phyloP scores from a whole-genome alignment of 768 basidiomycete species.

The Suillus occidentalis region DNA sequence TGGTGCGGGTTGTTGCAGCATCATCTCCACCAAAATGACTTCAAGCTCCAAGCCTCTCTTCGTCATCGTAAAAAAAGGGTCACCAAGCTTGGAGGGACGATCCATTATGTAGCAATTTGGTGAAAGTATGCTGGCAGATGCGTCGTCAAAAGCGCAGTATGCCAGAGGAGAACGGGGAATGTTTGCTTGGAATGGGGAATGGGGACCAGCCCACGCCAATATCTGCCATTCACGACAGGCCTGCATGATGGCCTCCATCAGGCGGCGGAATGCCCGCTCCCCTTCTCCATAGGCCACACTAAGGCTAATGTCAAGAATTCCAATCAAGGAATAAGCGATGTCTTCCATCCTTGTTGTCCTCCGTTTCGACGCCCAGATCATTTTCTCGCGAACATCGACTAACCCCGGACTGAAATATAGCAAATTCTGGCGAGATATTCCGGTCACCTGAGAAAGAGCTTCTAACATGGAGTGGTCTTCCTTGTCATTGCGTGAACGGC shows the following conservation, averaged over 20 bases:
- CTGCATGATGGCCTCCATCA: conserved; percentile 22
- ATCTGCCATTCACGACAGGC: conserved; percentile 22
- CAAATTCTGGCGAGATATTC: conserved; percentile 14
- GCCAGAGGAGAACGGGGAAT: conserved; percentile 23
- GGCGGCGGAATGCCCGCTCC: conserved; percentile 23
- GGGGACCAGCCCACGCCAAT: conserved; percentile 23
- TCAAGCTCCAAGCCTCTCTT: conserved; percentile 23
- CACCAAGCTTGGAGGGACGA: conserved; percentile 17
- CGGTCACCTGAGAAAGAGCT: conserved; percentile 12
- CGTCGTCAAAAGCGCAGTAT: conserved; percentile 13
- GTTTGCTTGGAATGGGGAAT: conserved; percentile 18
- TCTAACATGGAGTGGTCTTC: conserved; percentile 16
- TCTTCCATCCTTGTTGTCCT: conserved; percentile 28
- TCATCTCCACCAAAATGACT: conserved; percentile 24
- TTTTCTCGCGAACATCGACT: conserved; percentile 19
- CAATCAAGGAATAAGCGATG: conserved; percentile 26
- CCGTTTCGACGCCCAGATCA: conserved; percentile 26
- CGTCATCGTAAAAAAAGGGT: conserved; percentile 23
- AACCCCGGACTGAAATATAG: conserved; percentile 23
- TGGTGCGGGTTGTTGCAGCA: conserved; percentile 14
- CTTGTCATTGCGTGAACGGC: conserved; percentile 19
- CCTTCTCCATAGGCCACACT: conserved; percentile 28
- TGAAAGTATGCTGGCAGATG: background rate
- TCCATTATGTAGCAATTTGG: background rate
- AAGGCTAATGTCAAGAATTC: conserved; percentile 25